Evolutionary conservation across 768 basidiomycete species (phyloP), one percentile per base, ranked within the genome.

Genomic region (Lentinula sp.): DNA sequence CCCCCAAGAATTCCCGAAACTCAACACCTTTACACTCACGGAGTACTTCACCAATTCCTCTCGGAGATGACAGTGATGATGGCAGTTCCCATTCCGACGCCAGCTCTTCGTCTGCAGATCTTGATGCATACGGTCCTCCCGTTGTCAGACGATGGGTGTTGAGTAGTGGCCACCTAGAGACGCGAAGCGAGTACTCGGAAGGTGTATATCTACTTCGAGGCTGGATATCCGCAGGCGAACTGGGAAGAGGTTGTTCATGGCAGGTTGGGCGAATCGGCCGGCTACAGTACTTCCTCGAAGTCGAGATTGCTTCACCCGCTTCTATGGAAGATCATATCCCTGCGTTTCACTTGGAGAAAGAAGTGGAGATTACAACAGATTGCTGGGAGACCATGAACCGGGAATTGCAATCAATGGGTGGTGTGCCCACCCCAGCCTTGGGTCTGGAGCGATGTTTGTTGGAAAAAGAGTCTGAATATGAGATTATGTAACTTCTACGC

Each of bases 301-400:
- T 59, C 6, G 43, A 48, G 32, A 46, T 49, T 15, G 60, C 57
- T 4, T 64, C 70, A 31, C 68, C 70, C 2, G 63, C 64, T 39
- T 61, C 65, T 51, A 42, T 62, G 28, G 59, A 65, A 15, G 61
- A 63, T 6, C 63, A 70, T 53, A 59, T 75, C 15, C 74, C 73
- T 7, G 39, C 51, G 8, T 74, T 67, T 56, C 53, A 61, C 6
- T 65, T 69, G 60, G 69, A 70, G 31, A 66, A 71, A 50, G 61
- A 65, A 15, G 56, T 75, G 18, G 65, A 67, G 34, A 49, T 75
- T 13, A 70, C 71, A 4, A 74, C 69, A 10, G 74, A 75, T 59
- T 63, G 65, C n/a, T 72, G 69, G 64, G 73, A 68, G 23, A 62
- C 65, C 23, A 65, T 64, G 40, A 68, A 71, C 39, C 65, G 61